A percentile compares a stretch with the other conserved stretches of the same genome.
Conservation (phyloP, 305 asterid genomes). For the Solanum hybrid region DNA sequence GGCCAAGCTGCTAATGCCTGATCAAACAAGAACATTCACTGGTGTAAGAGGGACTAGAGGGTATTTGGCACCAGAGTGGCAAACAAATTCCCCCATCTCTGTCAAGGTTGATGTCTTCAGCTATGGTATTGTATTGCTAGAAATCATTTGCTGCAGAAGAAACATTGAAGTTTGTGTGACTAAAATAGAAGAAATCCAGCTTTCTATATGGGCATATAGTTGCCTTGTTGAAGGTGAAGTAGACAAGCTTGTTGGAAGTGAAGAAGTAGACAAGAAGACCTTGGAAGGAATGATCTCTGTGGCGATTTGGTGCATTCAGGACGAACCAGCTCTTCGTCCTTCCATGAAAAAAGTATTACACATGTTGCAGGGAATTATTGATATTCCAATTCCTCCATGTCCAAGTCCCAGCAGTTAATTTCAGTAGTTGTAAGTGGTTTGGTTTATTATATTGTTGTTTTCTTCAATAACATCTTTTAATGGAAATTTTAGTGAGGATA, state of each 20-base stretch:
- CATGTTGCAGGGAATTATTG: conserved; percentile 40
- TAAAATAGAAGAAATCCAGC: neutral
- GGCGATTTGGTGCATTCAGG: conserved; percentile 59
- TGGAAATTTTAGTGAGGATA: neutral
- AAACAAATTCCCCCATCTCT: too few species aligned
- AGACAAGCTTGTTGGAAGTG: conserved; percentile 23
- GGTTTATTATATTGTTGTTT: neutral
- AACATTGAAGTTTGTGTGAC: too few species aligned
- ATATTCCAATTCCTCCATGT: conserved; percentile 20
- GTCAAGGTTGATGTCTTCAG: too few species aligned
- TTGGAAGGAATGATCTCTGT: conserved; percentile 29
- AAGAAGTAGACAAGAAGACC: conserved; percentile 31
- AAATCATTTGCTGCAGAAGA: too few species aligned
- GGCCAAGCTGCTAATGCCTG: too few species aligned
- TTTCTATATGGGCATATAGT: conserved; percentile 44
- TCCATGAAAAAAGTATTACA: conserved; percentile 44
- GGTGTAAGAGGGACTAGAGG: too few species aligned
- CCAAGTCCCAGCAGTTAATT: conserved; percentile 1
- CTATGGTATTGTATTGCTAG: too few species aligned
- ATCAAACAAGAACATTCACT: too few species aligned
- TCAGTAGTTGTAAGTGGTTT: neutral
- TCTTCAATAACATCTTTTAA: neutral
- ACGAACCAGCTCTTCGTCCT: conserved; percentile 35
- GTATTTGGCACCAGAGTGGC: too few species aligned
- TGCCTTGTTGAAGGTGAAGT: conserved; percentile 32